Base-by-base conservation (phyloP, 2,329 filamentous ascomycete species). In the Penicillium polonicum region DNA sequence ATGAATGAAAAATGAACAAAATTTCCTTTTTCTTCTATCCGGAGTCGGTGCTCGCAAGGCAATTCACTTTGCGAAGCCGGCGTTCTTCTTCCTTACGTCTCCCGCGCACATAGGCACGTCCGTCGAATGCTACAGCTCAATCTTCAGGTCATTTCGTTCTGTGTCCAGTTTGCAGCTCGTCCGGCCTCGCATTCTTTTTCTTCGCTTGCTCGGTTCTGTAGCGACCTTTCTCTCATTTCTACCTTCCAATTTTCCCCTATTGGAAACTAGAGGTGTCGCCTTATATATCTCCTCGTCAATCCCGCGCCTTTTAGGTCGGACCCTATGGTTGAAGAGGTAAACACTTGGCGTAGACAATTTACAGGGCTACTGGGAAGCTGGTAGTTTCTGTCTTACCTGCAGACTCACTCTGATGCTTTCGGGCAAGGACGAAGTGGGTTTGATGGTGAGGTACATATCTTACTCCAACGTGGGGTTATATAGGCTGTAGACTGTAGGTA, bases 301-400 rank as follows among this genome's bases (percentile, higher is more conserved):
- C 55, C 46, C 54, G 68, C 29, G 68, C 60, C 63, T 69, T 64
- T 48, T 45, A 46, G 57, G 44, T 45, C 57, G 49, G 54, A 42
- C 68, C 77, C 70, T 67, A 74, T 79, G 68, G 88, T 90, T 88
- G 87, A 86, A 85, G 85, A 90, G 91, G 88, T 95, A 95, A 86
- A 95, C 88, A 85, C 85, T 84, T 91, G 84, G 91, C 91, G 89
- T 82, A 96, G 82, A 96, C 68, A 82, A 93, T 77, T 70, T 74
- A 21, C 58, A 50, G 54, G 19, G 29, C 54, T 52, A 36, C 55
- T 53, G 55, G 55, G 55, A 57, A 57, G 55, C 55, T 48, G 49
- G 55, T 53, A 21, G 49, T 8, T 21, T 48, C 36, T 57, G 55
- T 57, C 55, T 57, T 33, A 48, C 55, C 50, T 57, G 55, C 55